Base-by-base conservation (phyloP, 305 asterid species). In the Andrographis paniculata region DNA sequence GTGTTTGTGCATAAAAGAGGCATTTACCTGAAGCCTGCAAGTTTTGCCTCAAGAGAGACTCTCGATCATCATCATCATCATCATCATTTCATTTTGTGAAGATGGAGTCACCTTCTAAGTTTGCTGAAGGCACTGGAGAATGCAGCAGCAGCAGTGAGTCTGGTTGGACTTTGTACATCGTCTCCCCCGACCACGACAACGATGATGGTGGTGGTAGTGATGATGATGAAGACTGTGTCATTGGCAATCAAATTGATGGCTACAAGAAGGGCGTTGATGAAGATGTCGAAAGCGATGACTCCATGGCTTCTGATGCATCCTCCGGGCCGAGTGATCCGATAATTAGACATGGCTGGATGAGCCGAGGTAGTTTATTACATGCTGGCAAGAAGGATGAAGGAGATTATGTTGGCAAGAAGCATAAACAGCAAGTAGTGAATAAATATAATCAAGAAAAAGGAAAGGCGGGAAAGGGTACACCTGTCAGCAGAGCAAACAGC, bases 71-170 rank as follows among this genome's bases (percentile, higher is more conserved):
- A 5, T n/a, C 39, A 33, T 1, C 39, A 33, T 5, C 13, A 14
- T 1, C 42, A 13, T 37, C 17, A 5, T n/a, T 37, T 17, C 13
- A 18, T 66, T 16, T 45, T 31, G 30, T 50, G 82, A 81, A 95
- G 93, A 84, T 48, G n/a, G n/a, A n/a, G n/a, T n/a, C n/a, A n/a
- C 63, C 79, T 55, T 70, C 88, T 12, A 71, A 78, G 45, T 42
- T 59, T 22, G 49, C 50, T 45, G 65, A 74, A 58, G 83, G 48
- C 31, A 45, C 36, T 45, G 95, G 79, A 63, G 89, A 76, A 67
- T 84, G 94, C 28, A 79, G 84, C 85, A 88, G 95, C 85, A 88
- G 95, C 76, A 84, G 60, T 37, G 97, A 84, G 51, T 88, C 97
- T 0, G 95, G 97, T 6, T 88, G 97, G 97, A 88, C 97, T 0